These are phyloP conservation scores for Suillus variegatus DNA, from an alignment of 768 basidiomycete species.

Conservation along the genomic window DNA sequence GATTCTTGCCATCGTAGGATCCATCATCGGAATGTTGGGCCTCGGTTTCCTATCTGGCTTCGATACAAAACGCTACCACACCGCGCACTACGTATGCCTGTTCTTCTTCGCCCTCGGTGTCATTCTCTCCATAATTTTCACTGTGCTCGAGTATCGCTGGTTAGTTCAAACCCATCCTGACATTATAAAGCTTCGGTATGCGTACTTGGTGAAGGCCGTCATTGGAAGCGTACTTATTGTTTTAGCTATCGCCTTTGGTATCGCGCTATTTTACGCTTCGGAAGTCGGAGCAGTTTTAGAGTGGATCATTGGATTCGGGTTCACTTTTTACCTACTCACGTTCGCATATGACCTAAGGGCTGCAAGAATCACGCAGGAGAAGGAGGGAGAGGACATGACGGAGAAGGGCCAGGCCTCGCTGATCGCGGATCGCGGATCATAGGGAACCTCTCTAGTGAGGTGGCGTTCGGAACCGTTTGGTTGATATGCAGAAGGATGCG, in stretches of 20 bases:
- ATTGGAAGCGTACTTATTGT: slow-evolving; percentile 60
- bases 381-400: background rate
- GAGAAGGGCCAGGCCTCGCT: background rate
- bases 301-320: slow-evolving; percentile 74
- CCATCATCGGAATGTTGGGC: slow-evolving; percentile 62
- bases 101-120: slow-evolving; percentile 76
- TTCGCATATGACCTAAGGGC: slow-evolving; percentile 72
- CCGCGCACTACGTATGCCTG: slow-evolving; percentile 60
- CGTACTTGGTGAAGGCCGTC: slow-evolving; percentile 63
- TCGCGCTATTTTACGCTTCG: slow-evolving; percentile 44
- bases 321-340: slow-evolving; percentile 71
- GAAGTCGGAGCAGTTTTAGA: slow-evolving; percentile 69
- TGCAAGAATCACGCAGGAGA: slow-evolving; percentile 34
- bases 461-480: background rate
- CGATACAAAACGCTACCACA: slow-evolving; percentile 58
- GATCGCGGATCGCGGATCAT: too few species aligned
- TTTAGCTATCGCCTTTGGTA: slow-evolving; percentile 64
- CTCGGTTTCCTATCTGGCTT: slow-evolving; percentile 72
- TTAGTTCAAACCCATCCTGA: slow-evolving; percentile 56
- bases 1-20: slow-evolving; percentile 58
- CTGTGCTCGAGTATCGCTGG: slow-evolving; percentile 70
- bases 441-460: background rate
- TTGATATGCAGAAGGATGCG: background rate
- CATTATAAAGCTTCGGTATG: slow-evolving; percentile 44
- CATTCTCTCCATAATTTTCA: slow-evolving; percentile 72